A percentile compares a stretch with the other conserved stretches of the same genome.
Conservation (phyloP, 805 yeast genomes). For the Deakozyma indianensis region DNA sequence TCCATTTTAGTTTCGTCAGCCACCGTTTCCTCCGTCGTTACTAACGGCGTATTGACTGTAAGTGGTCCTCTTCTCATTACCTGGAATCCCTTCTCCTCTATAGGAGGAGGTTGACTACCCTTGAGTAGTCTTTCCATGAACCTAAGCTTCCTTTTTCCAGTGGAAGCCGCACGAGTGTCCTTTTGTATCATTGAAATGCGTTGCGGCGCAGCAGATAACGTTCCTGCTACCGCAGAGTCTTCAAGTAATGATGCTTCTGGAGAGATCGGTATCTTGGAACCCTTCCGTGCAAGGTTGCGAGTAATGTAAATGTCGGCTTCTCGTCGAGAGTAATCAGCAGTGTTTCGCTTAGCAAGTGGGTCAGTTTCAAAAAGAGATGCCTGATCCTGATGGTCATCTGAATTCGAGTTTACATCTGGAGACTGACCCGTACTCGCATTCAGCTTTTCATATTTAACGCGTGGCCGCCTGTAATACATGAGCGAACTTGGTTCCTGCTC, state of each 20-base stretch:
- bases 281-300: not conserved
- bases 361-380: not conserved
- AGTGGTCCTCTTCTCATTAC: not conserved
- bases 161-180: not conserved
- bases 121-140: not conserved
- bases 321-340: constrained; percentile 40
- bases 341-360: constrained; percentile 3
- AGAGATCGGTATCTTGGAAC: no score
- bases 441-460: not conserved
- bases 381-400: not conserved
- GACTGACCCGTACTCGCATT: not conserved
- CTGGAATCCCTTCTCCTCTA: not conserved
- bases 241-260: not conserved
- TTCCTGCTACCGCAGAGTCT: not conserved
- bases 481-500: not conserved
- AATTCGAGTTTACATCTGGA: not conserved
- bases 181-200: not conserved
- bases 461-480: not conserved
- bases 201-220: not conserved
- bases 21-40: not conserved
- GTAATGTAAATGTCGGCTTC: constrained; percentile 40
- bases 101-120: not conserved
- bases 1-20: not conserved
- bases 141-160: not conserved
- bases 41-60: not conserved